These are phyloP conservation scores for Plasmodium ovale DNA, from an alignment of 169 alveolate species.

Conservation along the genomic window DNA sequence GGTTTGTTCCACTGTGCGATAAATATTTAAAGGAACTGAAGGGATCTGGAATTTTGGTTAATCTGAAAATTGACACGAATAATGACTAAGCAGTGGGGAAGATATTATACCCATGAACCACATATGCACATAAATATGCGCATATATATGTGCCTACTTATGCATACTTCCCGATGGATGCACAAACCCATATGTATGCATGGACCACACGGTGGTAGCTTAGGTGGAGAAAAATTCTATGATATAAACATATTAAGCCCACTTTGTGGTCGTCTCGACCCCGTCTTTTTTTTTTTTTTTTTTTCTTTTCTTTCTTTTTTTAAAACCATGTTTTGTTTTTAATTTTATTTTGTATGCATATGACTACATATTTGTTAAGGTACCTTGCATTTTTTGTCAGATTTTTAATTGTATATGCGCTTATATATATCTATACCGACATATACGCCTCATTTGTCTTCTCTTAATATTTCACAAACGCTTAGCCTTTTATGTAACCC, in stretches of 20 bases:
- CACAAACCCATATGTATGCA: neutral
- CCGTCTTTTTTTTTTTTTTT: neutral
- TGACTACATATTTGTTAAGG: slow-evolving; percentile 46
- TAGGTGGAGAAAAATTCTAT: neutral
- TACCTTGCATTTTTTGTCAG: slow-evolving; percentile 44
- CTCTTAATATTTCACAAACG: too few species aligned
- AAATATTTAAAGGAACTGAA: slow-evolving; percentile 82
- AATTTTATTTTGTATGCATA: slow-evolving; percentile 49
- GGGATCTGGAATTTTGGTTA: slow-evolving; percentile 85
- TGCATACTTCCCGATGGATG: too few species aligned
- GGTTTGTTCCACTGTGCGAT: slow-evolving; percentile 90
- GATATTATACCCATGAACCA: too few species aligned
- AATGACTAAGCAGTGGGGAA: too few species aligned
- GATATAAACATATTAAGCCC: slow-evolving; percentile 13
- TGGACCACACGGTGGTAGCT: too few species aligned
- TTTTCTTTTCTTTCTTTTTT: slow-evolving; percentile 24
- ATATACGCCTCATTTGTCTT: slow-evolving; percentile 16
- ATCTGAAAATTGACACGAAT: slow-evolving; percentile 77
- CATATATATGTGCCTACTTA: too few species aligned
- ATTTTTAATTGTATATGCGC: slow-evolving; percentile 54
- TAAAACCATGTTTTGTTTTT: slow-evolving; percentile 58
- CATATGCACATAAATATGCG: too few species aligned
- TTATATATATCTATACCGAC: slow-evolving; percentile 20
- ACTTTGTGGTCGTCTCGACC: slow-evolving; percentile 21
- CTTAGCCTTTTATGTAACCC: too few species aligned